phyloP scores from a whole-genome alignment of 345 rosid genomes.

The Physaria fendleri region DNA sequence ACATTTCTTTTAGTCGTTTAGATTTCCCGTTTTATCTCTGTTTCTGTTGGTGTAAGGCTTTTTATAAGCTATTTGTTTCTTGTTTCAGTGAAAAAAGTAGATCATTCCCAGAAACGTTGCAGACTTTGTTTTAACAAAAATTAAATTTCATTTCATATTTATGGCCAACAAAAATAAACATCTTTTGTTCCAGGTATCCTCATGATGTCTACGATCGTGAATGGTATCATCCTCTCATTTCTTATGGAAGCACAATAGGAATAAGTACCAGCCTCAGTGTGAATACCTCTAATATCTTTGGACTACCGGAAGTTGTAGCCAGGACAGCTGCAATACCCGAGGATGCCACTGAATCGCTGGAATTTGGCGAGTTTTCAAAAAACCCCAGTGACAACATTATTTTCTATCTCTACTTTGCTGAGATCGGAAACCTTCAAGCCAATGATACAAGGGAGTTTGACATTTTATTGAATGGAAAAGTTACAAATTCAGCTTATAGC shows the following conservation, averaged over 20 bases:
- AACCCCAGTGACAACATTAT: background rate
- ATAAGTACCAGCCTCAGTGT: constrained; percentile 15
- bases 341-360: background rate
- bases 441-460: background rate
- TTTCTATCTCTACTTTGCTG: constrained; percentile 29
- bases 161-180: too few species aligned
- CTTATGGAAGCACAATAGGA: too few species aligned
- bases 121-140: too few species aligned
- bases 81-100: too few species aligned
- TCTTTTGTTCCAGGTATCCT: background rate
- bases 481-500: background rate
- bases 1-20: too few species aligned
- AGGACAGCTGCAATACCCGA: background rate
- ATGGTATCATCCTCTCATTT: background rate
- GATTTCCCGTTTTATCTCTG: too few species aligned
- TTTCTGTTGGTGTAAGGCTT: too few species aligned
- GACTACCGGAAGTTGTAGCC: background rate
- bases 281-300: background rate
- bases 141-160: too few species aligned
- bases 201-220: background rate
- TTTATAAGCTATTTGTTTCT: too few species aligned
- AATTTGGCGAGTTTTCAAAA: accelerated
- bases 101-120: too few species aligned
- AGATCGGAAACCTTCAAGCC: background rate
- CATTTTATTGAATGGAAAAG: background rate